Conservation (phyloP, 2,329 filamentous ascomycete genomes). For the Scedosporium boydii region DNA sequence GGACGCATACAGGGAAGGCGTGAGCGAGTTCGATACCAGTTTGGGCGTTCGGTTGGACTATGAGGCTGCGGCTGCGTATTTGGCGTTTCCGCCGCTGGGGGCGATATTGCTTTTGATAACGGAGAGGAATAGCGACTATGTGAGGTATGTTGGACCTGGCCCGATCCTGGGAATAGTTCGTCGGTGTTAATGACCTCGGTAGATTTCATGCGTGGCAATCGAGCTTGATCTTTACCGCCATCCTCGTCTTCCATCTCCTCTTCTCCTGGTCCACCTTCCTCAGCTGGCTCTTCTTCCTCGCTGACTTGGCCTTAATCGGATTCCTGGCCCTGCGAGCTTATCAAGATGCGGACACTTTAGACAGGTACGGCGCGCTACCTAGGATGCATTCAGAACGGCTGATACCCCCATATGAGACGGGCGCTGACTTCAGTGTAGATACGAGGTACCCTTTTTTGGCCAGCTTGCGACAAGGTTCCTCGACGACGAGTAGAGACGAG, state of each 20-base stretch:
- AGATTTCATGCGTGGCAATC: conserved; percentile 98
- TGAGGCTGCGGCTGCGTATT: conserved; percentile 83
- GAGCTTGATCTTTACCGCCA: conserved; percentile 66
- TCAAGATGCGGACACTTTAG: conserved; percentile 62
- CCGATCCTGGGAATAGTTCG: not conserved
- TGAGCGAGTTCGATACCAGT: conserved; percentile 85
- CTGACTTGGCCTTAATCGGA: conserved; percentile 66
- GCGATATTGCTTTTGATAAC: conserved; percentile 74
- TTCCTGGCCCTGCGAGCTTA: conserved; percentile 75
- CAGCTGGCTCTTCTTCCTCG: conserved; percentile 72
- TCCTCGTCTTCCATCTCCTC: conserved; percentile 71
- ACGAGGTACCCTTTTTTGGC: conserved; percentile 82
- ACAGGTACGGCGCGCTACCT: conserved; percentile 35
- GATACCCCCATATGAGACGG: not conserved
- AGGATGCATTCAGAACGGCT: not conserved
- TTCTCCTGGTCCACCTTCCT: conserved; percentile 78
- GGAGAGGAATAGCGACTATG: conserved; percentile 95
- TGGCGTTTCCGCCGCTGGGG: conserved; percentile 75
- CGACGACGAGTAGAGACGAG: conserved; percentile 59
- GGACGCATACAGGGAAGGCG: conserved; percentile 39
- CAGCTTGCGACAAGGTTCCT: conserved; percentile 78
- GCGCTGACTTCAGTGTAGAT: conserved; percentile 38
- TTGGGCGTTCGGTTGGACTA: conserved; percentile 78
- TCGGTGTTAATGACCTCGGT: not conserved
- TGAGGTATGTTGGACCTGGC: conserved; percentile 51